phyloP scores from a whole-genome alignment of 208 protist genomes.

The Paratrypanosoma confusum region DNA sequence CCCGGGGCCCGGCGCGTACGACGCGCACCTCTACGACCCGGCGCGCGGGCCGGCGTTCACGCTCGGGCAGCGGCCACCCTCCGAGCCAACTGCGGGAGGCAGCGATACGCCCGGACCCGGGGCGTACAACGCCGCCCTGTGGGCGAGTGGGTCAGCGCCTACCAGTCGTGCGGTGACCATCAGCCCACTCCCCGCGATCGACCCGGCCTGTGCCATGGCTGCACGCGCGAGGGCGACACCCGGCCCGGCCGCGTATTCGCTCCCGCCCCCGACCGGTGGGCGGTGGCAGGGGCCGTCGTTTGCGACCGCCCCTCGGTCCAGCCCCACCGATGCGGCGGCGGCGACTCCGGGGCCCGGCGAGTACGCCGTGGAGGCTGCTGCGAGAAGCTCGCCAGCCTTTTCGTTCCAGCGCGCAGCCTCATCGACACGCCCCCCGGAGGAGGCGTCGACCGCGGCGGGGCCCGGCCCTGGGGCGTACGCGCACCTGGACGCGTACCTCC shows the following conservation, averaged over 20 bases:
- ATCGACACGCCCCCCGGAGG: too few relatives aligned
- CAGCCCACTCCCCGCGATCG: slow-evolving; percentile 6
- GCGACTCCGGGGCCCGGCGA: too few relatives aligned
- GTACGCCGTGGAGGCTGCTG: too few relatives aligned
- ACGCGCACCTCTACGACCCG: background rate
- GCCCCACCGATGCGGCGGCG: too few relatives aligned
- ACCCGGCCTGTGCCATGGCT: slow-evolving; percentile 6
- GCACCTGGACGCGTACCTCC: too few relatives aligned
- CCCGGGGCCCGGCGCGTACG: slow-evolving; percentile 7
- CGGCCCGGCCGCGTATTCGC: slow-evolving; percentile 8
- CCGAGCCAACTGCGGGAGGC: background rate
- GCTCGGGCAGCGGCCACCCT: background rate
- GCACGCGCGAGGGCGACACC: slow-evolving; percentile 9
- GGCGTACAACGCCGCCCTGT: background rate
- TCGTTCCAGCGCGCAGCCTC: too few relatives aligned
- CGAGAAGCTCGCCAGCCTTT: too few relatives aligned
- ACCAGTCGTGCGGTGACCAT: slow-evolving; percentile 5
- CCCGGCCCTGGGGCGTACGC: slow-evolving; percentile 20
- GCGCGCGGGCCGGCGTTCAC: background rate
- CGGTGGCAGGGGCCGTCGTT: too few relatives aligned
- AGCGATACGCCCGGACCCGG: slow-evolving; percentile 13
- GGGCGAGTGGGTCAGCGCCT: slow-evolving; percentile 2
- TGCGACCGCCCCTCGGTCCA: too few relatives aligned
- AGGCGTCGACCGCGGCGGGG: too few relatives aligned
- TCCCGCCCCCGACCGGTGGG: too few relatives aligned